Percentiles rank a stretch among this genome's conserved stretches.
These are phyloP conservation scores for Cymbopogon flexuosus DNA, from an alignment of 202 grass and related monocot genomes.

Conservation along the genomic window DNA sequence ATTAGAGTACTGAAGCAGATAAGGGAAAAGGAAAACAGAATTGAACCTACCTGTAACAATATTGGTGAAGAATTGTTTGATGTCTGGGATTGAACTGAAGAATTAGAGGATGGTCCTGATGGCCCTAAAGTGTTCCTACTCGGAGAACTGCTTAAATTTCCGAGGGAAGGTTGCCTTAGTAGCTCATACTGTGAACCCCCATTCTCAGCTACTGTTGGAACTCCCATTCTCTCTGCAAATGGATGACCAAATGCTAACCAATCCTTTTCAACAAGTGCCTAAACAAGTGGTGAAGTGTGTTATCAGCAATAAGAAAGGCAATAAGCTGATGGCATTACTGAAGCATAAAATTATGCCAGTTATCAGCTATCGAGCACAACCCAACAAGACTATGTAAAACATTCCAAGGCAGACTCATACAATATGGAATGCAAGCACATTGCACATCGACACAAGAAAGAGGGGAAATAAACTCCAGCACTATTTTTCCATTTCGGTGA, in stretches of 20 bases:
- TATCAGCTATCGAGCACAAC: not conserved
- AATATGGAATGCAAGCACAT: not conserved
- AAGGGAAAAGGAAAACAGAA: constrained; percentile 1
- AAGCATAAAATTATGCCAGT: constrained; percentile 10
- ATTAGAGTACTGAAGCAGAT: not conserved
- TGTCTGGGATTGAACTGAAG: constrained; percentile 57
- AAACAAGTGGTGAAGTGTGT: constrained; percentile 22
- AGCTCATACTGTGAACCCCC: constrained; percentile 60
- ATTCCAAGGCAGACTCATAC: constrained; percentile 3
- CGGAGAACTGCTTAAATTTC: constrained; percentile 72
- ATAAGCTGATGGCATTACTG: not conserved
- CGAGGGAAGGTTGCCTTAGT: constrained; percentile 71
- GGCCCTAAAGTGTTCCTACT: constrained; percentile 54
- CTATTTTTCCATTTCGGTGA: constrained; percentile 6
- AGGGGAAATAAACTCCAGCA: not conserved
- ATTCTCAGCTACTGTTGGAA: constrained; percentile 72
- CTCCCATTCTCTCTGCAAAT: constrained; percentile 92
- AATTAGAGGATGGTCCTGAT: constrained; percentile 41
- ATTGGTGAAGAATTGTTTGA: constrained; percentile 88
- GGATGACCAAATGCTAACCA: constrained; percentile 98
- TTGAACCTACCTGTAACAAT: constrained; percentile 74
- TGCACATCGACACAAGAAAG: not conserved
- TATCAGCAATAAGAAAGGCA: constrained; percentile 17
- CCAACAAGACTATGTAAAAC: not conserved
- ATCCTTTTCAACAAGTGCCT: constrained; percentile 97